Base-by-base conservation (phyloP, 495 filamentous ascomycete species). In the Neurospora discreta region DNA sequence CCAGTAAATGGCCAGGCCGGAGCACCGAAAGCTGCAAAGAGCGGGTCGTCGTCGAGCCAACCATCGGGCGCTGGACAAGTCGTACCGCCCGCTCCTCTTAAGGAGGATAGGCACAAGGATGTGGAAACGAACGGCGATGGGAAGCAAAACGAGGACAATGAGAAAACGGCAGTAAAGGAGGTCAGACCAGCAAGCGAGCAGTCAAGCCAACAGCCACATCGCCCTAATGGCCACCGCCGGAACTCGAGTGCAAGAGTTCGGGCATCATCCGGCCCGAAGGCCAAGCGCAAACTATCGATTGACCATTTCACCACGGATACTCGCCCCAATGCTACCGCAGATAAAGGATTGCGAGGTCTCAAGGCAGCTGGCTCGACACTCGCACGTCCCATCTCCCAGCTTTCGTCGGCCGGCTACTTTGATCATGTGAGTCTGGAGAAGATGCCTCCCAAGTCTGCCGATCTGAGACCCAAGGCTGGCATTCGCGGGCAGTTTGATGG, bases 191-290 rank as follows among this genome's bases (percentile, higher is more conserved):
- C 41, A 38, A 36, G 42, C 23, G 65, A 72, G 15, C 60, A 72
- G 10, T 13, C 16, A 26, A 30, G 41, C 5, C 74, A 73, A 26
- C 78, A 74, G 13, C 70, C 52, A 18, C 74, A 43, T 43, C 73
- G 73, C 20, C 33, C 71, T 4, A 68, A 72, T 13, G 73, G 72
- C n/a, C 75, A 79, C n/a, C 79, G 84, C 46, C 80, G 80, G 8
- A 85, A 83, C 68, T 84, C 84, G 4, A 85, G 81, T 69, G 78
- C 84, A 38, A 82, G 80, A 67, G 78, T 85, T 46, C 77, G 82
- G 60, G 81, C 82, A 5, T 75, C 52, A 65, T 72, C 82, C 15
- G 77, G 79, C 9, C 77, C 81, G 1, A 80, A 80, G 68, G 73
- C 80, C 6, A 81, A 82, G 39, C 73, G 78, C 15, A 80, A 80